Conservation (phyloP, 2,329 filamentous ascomycete genomes). For the Pestalotiopsis sp. region DNA sequence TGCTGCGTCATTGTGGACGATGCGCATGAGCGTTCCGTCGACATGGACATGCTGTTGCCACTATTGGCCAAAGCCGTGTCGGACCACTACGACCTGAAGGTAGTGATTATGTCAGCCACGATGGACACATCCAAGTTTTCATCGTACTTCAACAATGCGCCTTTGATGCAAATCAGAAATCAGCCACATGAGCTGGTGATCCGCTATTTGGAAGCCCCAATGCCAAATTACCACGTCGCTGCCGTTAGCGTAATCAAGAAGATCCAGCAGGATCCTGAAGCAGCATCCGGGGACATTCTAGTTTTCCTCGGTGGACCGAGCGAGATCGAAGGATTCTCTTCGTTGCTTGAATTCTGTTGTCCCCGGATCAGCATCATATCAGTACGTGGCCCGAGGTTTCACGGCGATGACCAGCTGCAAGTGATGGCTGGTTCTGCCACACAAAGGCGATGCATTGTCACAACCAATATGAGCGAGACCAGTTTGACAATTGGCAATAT, state of each 20-base stretch:
- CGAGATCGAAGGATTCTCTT: background rate
- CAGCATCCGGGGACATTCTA: background rate
- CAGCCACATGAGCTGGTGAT: background rate
- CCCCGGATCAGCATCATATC: background rate
- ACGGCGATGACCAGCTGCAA: background rate
- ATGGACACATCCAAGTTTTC: background rate
- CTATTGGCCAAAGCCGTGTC: background rate
- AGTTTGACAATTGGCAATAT: conserved; percentile 50
- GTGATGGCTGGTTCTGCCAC: background rate
- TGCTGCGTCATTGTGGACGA: conserved; percentile 3
- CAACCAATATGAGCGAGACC: conserved; percentile 25
- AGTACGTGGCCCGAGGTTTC: background rate
- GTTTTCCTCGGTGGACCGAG: background rate
- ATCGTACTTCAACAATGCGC: background rate
- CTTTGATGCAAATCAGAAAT: background rate
- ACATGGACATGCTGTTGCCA: background rate
- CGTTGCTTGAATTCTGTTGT: background rate
- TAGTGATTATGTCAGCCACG: background rate
- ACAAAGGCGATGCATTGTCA: conserved; percentile 43
- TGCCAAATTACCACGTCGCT: background rate
- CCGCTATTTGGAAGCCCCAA: background rate
- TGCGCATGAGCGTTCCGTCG: background rate
- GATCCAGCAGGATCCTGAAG: background rate
- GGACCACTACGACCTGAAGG: background rate
- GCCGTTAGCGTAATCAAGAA: background rate